These are phyloP conservation scores for Diaporthe caulivora DNA, from an alignment of 2,329 filamentous ascomycete species.

Conservation along the genomic window DNA sequence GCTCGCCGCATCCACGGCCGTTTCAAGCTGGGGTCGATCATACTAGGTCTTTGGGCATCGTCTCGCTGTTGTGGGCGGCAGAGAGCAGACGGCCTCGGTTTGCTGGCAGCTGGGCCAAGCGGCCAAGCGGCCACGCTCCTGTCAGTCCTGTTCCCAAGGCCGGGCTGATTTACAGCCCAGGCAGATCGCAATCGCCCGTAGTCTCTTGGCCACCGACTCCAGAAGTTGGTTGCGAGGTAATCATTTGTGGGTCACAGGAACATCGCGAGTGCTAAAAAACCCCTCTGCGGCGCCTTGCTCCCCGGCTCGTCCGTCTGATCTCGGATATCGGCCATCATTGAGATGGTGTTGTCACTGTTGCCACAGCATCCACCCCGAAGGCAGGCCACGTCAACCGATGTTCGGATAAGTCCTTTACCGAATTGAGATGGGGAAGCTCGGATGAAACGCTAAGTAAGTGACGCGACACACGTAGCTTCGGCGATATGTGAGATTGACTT, in stretches of 20 bases:
- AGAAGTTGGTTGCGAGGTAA: not conserved
- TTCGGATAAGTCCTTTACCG: conserved; percentile 13
- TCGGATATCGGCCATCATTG: not conserved
- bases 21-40: conserved; percentile 30
- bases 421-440: conserved; percentile 15
- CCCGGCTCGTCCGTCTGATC: not conserved
- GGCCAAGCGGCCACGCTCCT: not conserved
- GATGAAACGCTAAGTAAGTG: conserved; percentile 11
- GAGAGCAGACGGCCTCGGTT: not conserved
- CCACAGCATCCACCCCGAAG: not conserved
- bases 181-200: conserved; percentile 19
- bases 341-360: not conserved
- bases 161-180: conserved; percentile 15
- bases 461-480: not conserved
- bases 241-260: conserved; percentile 10
- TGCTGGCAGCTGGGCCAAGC: not conserved
- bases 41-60: conserved; percentile 8
- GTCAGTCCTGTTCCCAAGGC: not conserved
- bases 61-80: not conserved
- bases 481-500: not conserved
- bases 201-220: conserved; percentile 10
- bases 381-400: conserved; percentile 19
- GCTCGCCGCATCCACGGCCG: not conserved
- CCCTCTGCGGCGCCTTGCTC: not conserved
- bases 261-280: not conserved